Evolutionary conservation across 768 basidiomycete species (phyloP).

Genomic region (Boletellus ananiceps): DNA sequence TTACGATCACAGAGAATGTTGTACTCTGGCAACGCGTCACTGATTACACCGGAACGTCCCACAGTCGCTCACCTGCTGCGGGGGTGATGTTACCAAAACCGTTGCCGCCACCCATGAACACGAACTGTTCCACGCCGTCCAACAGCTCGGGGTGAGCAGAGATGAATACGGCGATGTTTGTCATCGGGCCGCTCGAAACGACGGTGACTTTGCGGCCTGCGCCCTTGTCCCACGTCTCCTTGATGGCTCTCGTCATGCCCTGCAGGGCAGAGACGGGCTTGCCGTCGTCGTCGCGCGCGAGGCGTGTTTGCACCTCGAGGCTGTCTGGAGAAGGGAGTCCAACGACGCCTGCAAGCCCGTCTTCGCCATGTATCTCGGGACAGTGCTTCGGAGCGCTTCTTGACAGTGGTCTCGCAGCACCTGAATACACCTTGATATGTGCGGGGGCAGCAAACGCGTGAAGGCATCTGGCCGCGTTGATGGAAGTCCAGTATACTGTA

Average conservation of each 20-base stretch:
- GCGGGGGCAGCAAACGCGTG: slow-evolving; percentile 65
- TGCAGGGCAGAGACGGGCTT: slow-evolving; percentile 52
- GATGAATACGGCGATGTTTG: slow-evolving; percentile 71
- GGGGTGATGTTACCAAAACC: slow-evolving; percentile 79
- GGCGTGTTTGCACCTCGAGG: slow-evolving; percentile 45
- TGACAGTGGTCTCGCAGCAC: slow-evolving; percentile 66
- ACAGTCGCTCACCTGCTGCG: slow-evolving; percentile 50
- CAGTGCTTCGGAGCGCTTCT: slow-evolving; percentile 52
- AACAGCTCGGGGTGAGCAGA: slow-evolving; percentile 52
- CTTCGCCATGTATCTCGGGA: slow-evolving; percentile 75
- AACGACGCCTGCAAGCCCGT: slow-evolving; percentile 82
- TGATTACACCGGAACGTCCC: not conserved
- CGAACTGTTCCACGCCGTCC: slow-evolving; percentile 45
- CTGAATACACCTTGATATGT: slow-evolving; percentile 59
- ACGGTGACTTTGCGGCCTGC: slow-evolving; percentile 58
- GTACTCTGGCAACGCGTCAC: slow-evolving; percentile 48
- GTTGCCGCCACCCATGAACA: slow-evolving; percentile 88
- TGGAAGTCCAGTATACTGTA: slow-evolving; percentile 50
- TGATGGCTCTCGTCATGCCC: slow-evolving; percentile 59
- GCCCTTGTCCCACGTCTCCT: slow-evolving; percentile 52
- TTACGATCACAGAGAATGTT: slow-evolving; percentile 80
- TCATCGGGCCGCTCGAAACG: slow-evolving; percentile 80
- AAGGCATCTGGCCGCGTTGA: slow-evolving; percentile 76
- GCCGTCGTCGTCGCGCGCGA: slow-evolving; percentile 43
- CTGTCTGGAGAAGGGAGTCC: slow-evolving; percentile 55